Conservation (phyloP, 1,284 basidiomycete genomes). For the Tylopilus sp. region DNA sequence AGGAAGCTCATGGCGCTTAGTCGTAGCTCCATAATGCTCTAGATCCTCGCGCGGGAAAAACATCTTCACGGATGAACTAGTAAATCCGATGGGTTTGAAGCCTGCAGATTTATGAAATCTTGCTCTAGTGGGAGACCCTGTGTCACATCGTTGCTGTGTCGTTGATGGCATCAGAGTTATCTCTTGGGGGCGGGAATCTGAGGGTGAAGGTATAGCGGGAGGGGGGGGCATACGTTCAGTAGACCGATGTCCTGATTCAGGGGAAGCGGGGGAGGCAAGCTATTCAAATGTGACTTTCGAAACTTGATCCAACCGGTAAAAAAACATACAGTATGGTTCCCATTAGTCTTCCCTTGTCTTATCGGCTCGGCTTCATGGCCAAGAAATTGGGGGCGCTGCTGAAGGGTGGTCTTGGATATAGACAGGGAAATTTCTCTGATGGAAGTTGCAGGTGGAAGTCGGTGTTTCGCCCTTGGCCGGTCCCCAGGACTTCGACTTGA, state of each 20-base stretch:
- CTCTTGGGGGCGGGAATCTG: conserved; percentile 20
- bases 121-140: conserved; percentile 22
- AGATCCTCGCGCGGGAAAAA: conserved; percentile 70
- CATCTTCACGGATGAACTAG: conserved; percentile 59
- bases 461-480: conserved; percentile 55
- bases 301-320: background rate
- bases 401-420: conserved; percentile 31
- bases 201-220: conserved; percentile 21
- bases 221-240: conserved; percentile 33
- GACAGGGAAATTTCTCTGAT: conserved; percentile 40
- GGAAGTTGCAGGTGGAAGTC: conserved; percentile 52
- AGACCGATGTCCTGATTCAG: conserved; percentile 21
- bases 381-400: conserved; percentile 23
- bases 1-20: conserved; percentile 14
- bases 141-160: conserved; percentile 18
- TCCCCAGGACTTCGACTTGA: conserved; percentile 49
- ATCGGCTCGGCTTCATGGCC: conserved; percentile 25
- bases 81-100: conserved; percentile 59
- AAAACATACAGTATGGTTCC: conserved; percentile 33
- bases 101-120: conserved; percentile 41
- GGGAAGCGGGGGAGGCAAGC: conserved; percentile 20
- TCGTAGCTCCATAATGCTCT: conserved; percentile 22
- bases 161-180: conserved; percentile 8
- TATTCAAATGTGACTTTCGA: conserved; percentile 18
- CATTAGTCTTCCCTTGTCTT: conserved; percentile 33